A percentile compares a stretch with the other conserved stretches of the same genome.
Evolutionary conservation across 2,329 filamentous ascomycete species (phyloP).

Genomic region (Cladophialophora psammophila): DNA sequence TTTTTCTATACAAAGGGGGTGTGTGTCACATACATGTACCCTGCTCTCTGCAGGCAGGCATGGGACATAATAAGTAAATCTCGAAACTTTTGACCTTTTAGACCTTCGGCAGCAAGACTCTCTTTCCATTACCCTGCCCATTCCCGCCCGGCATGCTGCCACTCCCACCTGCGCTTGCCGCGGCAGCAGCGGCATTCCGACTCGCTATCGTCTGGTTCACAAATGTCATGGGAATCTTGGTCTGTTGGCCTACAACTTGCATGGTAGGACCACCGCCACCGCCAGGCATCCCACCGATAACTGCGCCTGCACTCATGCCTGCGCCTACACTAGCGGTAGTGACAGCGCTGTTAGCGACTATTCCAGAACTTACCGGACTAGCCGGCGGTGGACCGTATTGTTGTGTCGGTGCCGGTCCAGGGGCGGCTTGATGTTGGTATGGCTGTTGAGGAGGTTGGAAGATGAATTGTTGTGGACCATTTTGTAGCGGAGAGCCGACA

Average conservation of each 20-base stretch:
- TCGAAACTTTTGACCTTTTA: neutral
- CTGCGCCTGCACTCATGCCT: neutral
- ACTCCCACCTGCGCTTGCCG: neutral
- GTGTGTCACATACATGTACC: no score
- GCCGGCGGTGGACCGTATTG: slow-evolving; percentile 16
- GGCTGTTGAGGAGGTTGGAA: slow-evolving; percentile 36
- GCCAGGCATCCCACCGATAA: neutral
- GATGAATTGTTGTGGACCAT: slow-evolving; percentile 29
- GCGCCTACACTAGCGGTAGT: neutral
- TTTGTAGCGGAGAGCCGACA: neutral
- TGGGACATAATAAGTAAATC: neutral
- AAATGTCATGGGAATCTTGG: slow-evolving; percentile 33
- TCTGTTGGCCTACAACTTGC: slow-evolving; percentile 24
- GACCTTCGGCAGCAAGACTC: slow-evolving; percentile 30
- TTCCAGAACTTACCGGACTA: neutral
- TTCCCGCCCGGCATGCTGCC: neutral
- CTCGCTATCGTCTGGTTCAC: slow-evolving; percentile 36
- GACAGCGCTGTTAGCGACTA: neutral
- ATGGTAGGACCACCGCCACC: neutral
- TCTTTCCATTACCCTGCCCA: slow-evolving; percentile 31
- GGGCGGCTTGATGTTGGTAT: slow-evolving; percentile 32
- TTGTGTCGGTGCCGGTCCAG: slow-evolving; percentile 9
- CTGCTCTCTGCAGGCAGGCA: no score
- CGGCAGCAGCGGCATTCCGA: slow-evolving; percentile 26
- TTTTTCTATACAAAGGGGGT: no score